phyloP scores from a whole-genome alignment of 495 filamentous ascomycete genomes.

The Tuber brumale region DNA sequence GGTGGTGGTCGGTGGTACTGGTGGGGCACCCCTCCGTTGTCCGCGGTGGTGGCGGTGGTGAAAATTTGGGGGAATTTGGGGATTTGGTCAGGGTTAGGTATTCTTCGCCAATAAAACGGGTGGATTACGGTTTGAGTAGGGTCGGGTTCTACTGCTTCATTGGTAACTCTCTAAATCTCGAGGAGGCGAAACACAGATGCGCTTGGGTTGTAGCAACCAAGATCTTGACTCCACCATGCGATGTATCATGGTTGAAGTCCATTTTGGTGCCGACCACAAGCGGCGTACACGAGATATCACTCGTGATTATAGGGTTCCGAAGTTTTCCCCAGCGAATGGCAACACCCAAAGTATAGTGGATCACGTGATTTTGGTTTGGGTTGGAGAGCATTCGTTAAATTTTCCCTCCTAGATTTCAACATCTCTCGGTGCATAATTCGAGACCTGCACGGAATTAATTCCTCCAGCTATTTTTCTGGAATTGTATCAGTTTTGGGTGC shows the following conservation, averaged over 20 bases:
- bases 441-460: not conserved
- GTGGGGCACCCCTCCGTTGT: too few relatives aligned
- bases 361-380: too few relatives aligned
- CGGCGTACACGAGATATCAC: not conserved
- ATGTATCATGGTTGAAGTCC: too few relatives aligned
- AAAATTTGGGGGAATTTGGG: not conserved
- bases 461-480: not conserved
- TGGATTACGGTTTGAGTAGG: not conserved
- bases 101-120: not conserved
- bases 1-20: not conserved
- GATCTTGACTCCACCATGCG: not conserved
- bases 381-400: too few relatives aligned
- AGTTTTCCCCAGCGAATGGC: not conserved
- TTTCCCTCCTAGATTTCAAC: not conserved
- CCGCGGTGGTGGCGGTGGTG: not conserved
- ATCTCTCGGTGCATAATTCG: not conserved
- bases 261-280: not conserved
- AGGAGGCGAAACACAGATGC: not conserved
- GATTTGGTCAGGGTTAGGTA: not conserved
- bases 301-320: not conserved
- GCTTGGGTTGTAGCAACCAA: too few relatives aligned
- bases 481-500: not conserved
- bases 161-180: not conserved
- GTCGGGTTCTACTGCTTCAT: not conserved
- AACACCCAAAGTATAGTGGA: too few relatives aligned